Conservation (phyloP, 2,329 filamentous ascomycete genomes). For the Macrophomina tecta region DNA sequence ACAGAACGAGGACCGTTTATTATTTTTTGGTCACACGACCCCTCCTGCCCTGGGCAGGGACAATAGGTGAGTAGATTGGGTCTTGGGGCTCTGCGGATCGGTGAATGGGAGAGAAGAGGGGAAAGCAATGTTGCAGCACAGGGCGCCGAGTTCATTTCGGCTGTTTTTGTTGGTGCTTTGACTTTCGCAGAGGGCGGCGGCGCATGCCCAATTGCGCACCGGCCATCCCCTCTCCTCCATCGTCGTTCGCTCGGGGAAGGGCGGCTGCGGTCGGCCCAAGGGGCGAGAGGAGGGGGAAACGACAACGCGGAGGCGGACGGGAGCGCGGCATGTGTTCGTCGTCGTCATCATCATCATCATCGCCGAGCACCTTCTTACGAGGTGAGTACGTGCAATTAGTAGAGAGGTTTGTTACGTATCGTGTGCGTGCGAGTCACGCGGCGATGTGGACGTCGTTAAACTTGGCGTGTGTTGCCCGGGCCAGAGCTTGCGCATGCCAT, state of each 20-base stretch:
- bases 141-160: conserved; percentile 13
- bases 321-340: no score
- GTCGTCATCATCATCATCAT: no score
- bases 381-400: background rate
- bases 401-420: background rate
- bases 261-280: conserved; percentile 8
- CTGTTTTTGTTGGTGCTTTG: background rate
- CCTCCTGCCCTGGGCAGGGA: background rate
- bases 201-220: background rate
- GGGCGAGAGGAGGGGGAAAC: background rate
- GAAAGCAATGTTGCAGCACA: background rate
- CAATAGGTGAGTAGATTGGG: no score
- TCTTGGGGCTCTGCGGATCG: background rate
- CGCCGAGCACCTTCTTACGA: no score
- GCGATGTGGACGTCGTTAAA: no score
- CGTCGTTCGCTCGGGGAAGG: background rate
- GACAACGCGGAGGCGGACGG: background rate
- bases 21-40: conserved; percentile 13
- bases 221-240: background rate
- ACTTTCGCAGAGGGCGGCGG: background rate
- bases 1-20: background rate
- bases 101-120: background rate
- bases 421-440: background rate
- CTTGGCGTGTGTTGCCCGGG: no score
- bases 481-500: no score